Evolutionary conservation across 495 filamentous ascomycete species (phyloP).

Genomic region (Daldinia vernicosa): DNA sequence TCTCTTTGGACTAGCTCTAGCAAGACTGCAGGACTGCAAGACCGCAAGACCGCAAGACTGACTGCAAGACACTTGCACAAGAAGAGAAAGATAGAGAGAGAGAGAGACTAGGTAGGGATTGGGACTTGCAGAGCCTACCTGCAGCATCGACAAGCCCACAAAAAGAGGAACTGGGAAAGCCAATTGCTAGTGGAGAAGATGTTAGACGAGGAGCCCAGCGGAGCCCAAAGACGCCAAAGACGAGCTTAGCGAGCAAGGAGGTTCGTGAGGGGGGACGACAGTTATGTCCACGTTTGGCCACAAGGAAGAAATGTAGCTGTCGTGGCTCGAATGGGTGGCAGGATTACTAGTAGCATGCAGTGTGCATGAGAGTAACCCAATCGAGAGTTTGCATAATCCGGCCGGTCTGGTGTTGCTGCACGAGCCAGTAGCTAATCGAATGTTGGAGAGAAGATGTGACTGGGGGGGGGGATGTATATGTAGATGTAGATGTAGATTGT

Average conservation of each 20-base stretch:
- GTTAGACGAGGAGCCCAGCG: conserved; percentile 41
- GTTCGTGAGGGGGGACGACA: conserved; percentile 33
- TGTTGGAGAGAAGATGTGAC: conserved; percentile 23
- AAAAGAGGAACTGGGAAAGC: conserved; percentile 17
- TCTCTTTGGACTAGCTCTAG: not conserved
- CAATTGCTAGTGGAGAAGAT: conserved; percentile 43
- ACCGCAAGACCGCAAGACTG: not conserved
- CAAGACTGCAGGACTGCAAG: not conserved
- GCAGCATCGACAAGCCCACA: conserved; percentile 27
- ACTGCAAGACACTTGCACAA: not conserved
- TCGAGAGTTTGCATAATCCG: conserved; percentile 56
- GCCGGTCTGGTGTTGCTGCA: conserved; percentile 41
- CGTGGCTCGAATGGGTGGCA: conserved; percentile 69
- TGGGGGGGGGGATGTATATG: conserved; percentile 1
- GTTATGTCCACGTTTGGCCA: conserved; percentile 46
- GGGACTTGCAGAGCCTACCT: conserved; percentile 30
- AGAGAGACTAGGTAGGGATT: conserved; percentile 1
- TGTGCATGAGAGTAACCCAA: conserved; percentile 60
- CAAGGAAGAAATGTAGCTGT: conserved; percentile 52
- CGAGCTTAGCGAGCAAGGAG: conserved; percentile 40
- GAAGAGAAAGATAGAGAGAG: not conserved
- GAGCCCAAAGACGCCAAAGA: conserved; percentile 44
- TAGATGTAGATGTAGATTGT: conserved; percentile 20
- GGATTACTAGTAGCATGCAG: conserved; percentile 60
- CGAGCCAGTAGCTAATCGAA: conserved; percentile 37